phyloP scores from a whole-genome alignment of 2,329 filamentous ascomycete species.

The Microsporum canis region DNA sequence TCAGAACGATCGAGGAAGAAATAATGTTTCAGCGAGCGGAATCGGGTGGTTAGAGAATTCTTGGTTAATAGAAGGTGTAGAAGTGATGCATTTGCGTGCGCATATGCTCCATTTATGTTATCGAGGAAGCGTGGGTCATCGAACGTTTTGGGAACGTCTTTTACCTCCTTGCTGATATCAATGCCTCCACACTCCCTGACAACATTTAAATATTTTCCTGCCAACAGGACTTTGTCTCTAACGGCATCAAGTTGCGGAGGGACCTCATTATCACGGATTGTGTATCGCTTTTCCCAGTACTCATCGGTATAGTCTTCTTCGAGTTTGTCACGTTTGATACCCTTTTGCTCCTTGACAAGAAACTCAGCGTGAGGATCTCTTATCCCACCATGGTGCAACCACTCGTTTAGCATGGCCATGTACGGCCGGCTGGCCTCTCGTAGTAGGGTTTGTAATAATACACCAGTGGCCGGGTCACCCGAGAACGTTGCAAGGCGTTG shows the following conservation, averaged over 20 bases:
- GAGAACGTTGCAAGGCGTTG: constrained; percentile 79
- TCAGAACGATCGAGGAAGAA: constrained; percentile 97
- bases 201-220: constrained; percentile 95
- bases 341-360: constrained; percentile 88
- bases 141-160: constrained; percentile 82
- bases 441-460: constrained; percentile 68
- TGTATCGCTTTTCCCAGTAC: constrained; percentile 98
- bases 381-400: constrained; percentile 92
- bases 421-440: constrained; percentile 86
- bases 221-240: constrained; percentile 86
- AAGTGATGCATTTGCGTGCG: constrained; percentile 86
- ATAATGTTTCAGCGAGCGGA: constrained; percentile 92
- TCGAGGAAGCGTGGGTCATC: constrained; percentile 87
- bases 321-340: constrained; percentile 77
- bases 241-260: constrained; percentile 84
- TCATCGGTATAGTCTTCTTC: constrained; percentile 98
- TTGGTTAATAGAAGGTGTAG: constrained; percentile 85
- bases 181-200: constrained; percentile 94
- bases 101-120: constrained; percentile 91
- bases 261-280: constrained; percentile 79
- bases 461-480: constrained; percentile 78
- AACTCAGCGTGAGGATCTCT: constrained; percentile 91
- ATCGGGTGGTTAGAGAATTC: constrained; percentile 73
- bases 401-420: constrained; percentile 97
- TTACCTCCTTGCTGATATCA: constrained; percentile 77